Evolutionary conservation across 129 eudicot genomes (phyloP).

Genomic region (sunflower (Helianthus annuus)): DNA sequence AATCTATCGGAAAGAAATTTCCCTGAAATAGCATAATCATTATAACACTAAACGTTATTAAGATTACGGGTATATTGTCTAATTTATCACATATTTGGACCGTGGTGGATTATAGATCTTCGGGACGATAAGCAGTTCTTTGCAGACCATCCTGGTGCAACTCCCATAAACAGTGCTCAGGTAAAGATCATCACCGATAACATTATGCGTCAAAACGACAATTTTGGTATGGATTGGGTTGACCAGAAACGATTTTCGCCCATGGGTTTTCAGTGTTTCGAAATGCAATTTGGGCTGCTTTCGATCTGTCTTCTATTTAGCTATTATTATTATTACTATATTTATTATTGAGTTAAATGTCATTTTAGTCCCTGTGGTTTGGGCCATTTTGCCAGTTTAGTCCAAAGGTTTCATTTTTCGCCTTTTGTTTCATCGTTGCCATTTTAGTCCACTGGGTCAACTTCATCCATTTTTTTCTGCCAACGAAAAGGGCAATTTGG

Average conservation of each 20-base stretch:
- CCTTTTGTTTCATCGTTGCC: too few relatives aligned
- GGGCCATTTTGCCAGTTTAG: too few relatives aligned
- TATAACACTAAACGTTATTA: too few relatives aligned
- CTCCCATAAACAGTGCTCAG: constrained; percentile 67
- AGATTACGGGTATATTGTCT: constrained; percentile 7
- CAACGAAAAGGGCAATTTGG: too few relatives aligned
- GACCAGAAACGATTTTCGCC: too few relatives aligned
- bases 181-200: constrained; percentile 33
- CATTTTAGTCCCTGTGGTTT: too few relatives aligned
- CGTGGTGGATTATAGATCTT: constrained; percentile 51
- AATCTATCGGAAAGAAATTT: not conserved
- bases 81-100: constrained; percentile 6
- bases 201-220: not conserved
- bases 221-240: too few relatives aligned
- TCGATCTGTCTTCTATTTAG: not conserved
- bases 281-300: not conserved
- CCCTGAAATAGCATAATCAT: not conserved
- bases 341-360: too few relatives aligned
- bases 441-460: too few relatives aligned
- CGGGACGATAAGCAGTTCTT: constrained; percentile 89
- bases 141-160: constrained; percentile 75
- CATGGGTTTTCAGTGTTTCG: not conserved
- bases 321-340: not conserved
- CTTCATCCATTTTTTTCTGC: too few relatives aligned
- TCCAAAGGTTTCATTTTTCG: too few relatives aligned